Base-by-base conservation (phyloP, 1,139 yeast genomes). In the Candida pseudoviswanathii region DNA sequence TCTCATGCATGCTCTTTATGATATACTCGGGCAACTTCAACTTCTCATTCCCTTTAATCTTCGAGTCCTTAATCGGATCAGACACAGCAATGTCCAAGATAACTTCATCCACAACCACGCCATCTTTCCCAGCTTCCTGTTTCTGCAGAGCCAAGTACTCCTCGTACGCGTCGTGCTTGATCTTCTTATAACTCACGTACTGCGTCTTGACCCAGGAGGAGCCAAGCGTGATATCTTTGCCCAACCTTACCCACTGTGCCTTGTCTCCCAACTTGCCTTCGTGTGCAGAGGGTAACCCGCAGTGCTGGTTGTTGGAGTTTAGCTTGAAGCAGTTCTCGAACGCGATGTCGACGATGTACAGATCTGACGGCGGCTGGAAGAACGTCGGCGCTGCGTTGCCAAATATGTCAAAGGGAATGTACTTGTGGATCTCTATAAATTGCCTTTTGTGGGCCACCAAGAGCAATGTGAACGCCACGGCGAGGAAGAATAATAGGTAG, bases 301-400 rank as follows among this genome's bases (percentile, higher is more conserved):
- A 75, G 11, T 51, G 52, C 3, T 63, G 56, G 32, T 56, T 58
- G 4, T 62, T 63, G 8, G 62, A 54, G 45, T 62, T 64, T 45
- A 67, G 45, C 38, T 58, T 62, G 46, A 58, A 59, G 55, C 80
- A 75, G n/a, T 58, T 60, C 11, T 61, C 65, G 9, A 75, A 55
- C 42, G 67, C 55, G 5, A 75, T 56, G 54, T 75, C 80, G 7
- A 73, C 58, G n/a, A 75, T 58, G 51, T 64, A 74, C 48, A 62
- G 56, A 51, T 71, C 74, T 5, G 75, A 63, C 1, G 68, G 58
- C 5, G 78, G 79, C 54, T 73, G 77, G 60, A 74, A 73, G 57
- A 68, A 75, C 10, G 67, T 57, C 1, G 78, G 78, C 3, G 73
- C 63, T 3, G 51, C 45, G 22, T 51, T 46, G 21, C 46, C 44